These are phyloP conservation scores for Lodderomyces orthopsilosis DNA, from an alignment of 1,139 yeast genomes.

Conservation along the genomic window DNA sequence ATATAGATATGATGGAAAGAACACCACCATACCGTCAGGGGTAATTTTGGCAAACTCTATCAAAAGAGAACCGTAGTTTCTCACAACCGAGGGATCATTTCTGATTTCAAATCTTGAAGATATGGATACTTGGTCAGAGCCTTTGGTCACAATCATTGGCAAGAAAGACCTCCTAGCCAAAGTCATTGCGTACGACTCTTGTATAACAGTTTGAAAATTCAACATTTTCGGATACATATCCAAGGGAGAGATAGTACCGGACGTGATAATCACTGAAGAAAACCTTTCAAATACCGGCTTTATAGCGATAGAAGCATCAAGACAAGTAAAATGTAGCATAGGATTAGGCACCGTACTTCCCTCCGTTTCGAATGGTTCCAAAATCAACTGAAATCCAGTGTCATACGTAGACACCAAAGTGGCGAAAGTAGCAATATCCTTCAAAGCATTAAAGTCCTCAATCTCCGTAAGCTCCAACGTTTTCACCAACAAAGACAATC, in stretches of 20 bases:
- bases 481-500: constrained; percentile 81
- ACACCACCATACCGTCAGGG: constrained; percentile 97
- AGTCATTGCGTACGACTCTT: constrained; percentile 95
- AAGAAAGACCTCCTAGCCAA: constrained; percentile 87
- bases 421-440: constrained; percentile 96
- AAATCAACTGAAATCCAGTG: constrained; percentile 81
- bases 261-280: constrained; percentile 90
- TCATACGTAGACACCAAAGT: constrained; percentile 94
- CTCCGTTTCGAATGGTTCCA: constrained; percentile 96
- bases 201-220: constrained; percentile 89
- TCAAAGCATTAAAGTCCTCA: constrained; percentile 88
- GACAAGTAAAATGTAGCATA: constrained; percentile 86
- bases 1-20: constrained; percentile 92
- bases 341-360: constrained; percentile 98
- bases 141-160: constrained; percentile 95
- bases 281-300: constrained; percentile 95
- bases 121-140: constrained; percentile 95
- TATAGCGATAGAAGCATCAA: constrained; percentile 97
- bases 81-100: constrained; percentile 95
- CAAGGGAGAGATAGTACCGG: constrained; percentile 96
- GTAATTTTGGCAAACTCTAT: constrained; percentile 93
- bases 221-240: constrained; percentile 99
- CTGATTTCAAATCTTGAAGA: constrained; percentile 95
- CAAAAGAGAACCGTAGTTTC: constrained; percentile 90
- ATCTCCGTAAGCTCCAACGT: constrained; percentile 85